Base-by-base conservation (phyloP, 2,329 filamentous ascomycete species). In the Monilinia laxa region DNA sequence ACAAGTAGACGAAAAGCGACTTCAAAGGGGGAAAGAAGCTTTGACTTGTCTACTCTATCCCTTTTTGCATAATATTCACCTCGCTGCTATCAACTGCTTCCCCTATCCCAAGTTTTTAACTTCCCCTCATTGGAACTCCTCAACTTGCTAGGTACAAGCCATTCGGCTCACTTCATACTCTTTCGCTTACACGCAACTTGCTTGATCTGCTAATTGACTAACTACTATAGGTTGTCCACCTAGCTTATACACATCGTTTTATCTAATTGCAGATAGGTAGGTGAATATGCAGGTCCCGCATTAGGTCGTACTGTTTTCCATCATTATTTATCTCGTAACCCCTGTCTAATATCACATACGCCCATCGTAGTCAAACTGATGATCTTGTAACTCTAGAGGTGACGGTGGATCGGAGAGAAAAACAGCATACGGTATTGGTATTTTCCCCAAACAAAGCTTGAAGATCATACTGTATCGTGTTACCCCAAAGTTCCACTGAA, bases 271-370 rank as follows among this genome's bases (percentile, higher is more conserved):
- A 58, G 18, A 35, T 49, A 14, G 51, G 14, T 38, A 60, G 5
- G 12, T 25, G 49, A 18, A 31, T 45, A 58, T 58, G 57, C 57
- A 60, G 57, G 45, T 60, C 57, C 57, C 31, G 49, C 49, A 40
- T 20, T 23, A 23, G 57, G 42, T 45, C 57, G 45, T 51, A 60
- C 31, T 35, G 31, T 35, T 35, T 25, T 25, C n/a, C 25, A 60
- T 60, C 57, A 49, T 49, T 28, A 38, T 18, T 23, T 38, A 35
- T 49, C 31, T 49, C 20, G 9, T 20, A 59, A 4, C 25, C 57
- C 42, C 14, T 59, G 28, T 49, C 10, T 12, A 51, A 60, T 51
- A 51, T 60, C 28, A 57, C 57, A 60, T 23, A 23, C 45, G 20
- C 20, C 9, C 11, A 18, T 35, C 31, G 1, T 35, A 49, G 25